Base-by-base conservation (phyloP, 208 protist genomes). In the Trichomonas vaginalis region DNA sequence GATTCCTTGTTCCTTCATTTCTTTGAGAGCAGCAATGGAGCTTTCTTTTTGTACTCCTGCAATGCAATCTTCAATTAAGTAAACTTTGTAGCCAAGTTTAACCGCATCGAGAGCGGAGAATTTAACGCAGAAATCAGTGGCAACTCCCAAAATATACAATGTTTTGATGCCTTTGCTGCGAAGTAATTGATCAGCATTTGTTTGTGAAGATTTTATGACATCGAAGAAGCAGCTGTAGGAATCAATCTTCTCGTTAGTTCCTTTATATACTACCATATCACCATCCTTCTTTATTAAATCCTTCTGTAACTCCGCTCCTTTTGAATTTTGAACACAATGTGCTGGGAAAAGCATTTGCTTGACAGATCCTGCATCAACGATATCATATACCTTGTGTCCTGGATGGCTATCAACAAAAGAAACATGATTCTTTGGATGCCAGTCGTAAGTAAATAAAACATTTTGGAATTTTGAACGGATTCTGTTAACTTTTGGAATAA, bases 41-140 rank as follows among this genome's bases (percentile, higher is more conserved):
- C 56, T 21, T 3, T 51, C 8, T 95, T 14, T 27, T 47, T 37
- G 9, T 0, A 70, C 47, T 32, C 40, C 47, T 15, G 92, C 47
- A 61, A 79, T 80, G 10, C 92, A 35, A 35, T 95, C 92, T 95
- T 95, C 51, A 6, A 95, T 80, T 8, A 95, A 47, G 27, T 39
- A 95, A 37, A 79, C 92, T 39, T 95, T 49, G 35, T 80, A 95
- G 0, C 92, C 92, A 4, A 95, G 51, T 27, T 35, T 6, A 0
- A 95, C 4, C 6, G 40, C 92, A 80, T 95, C 92, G 47, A 95
- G 14, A 79, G 47, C 92, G 39, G 92, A 80, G 15, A 40, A 95
- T 48, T 79, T 79, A 35, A 95, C 92, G 51, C 92, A 95, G 46
- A 80, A 95, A 47, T 95, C 92, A 17, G 47, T 80, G 12, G 92